Base-by-base conservation (phyloP, 1,284 basidiomycete species). In the Ganoderma resinaceum region DNA sequence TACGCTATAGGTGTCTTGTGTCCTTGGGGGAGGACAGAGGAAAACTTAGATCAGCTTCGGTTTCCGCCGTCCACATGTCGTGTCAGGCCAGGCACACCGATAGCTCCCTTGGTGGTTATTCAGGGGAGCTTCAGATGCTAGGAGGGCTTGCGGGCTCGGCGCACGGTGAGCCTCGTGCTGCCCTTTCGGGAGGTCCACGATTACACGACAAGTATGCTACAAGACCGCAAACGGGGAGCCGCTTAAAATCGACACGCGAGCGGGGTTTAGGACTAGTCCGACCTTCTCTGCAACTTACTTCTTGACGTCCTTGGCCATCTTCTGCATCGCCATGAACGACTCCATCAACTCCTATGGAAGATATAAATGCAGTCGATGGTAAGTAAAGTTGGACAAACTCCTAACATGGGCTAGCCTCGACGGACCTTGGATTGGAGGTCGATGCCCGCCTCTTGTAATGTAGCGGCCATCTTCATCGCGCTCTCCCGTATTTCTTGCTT, bases 381-480 rank as follows among this genome's bases (percentile, higher is more conserved):
- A 33, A 58, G 33, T 14, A 58, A 35, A 20, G 18, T 58, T 37
- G 16, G 35, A 33, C 20, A 58, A n/a, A 12, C 31, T 35, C 55
- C 55, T 60, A 42, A 60, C 37, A 26, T 2, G 23, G 23, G 16
- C 23, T 26, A 31, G 52, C 16, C 35, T 38, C n/a, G n/a, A 33
- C 61, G 18, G 57, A 78, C 86, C 78, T 83, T 78, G 42, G 82
- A 79, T 43, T 77, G 80, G 49, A 89, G 63, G 74, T 91, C 85
- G 23, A 92, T 77, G 0, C 89, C 90, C 43, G 87, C 88, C 53
- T 87, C 88, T 66, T 86, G 79, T 71, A 91, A 77, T 68, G 86
- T 86, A n/a, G 82, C 82, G 65, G 81, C 80, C 23, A 90, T 80
- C 57, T 78, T 80, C 73, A 82, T 81, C 42, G 85, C 81, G 40